Evolutionary conservation across 2,329 filamentous ascomycete genomes (phyloP), one percentile per base, ranked within the genome.

Genomic region (Samsoniella hepiali): DNA sequence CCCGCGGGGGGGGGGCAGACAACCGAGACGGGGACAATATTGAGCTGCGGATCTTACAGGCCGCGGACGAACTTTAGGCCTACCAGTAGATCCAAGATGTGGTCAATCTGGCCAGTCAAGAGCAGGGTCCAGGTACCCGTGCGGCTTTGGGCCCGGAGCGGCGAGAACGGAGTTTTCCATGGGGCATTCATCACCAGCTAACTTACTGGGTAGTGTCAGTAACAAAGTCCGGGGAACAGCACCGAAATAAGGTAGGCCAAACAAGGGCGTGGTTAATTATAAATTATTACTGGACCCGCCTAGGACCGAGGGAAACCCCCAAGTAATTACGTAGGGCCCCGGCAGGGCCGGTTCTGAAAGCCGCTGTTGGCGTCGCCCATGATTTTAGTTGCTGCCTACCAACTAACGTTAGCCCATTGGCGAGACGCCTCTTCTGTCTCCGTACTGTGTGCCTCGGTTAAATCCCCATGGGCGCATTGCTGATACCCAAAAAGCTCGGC

Each of bases 391-490:
- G 15, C 17, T 45, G n/a, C 42, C 15, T 44, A 44, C 51, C 32
- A 54, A 54, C 51, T 34, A 42, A 11, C 5, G 42, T 31, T 11
- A 3, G 36, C 13, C 22, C 36, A 55, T 55, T 40, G 36, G 36
- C 53, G 36, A 29, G 40, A 42, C 36, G 34, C 11, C 27, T 22
- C 53, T 40, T n/a, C 22, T 13, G 40, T 55, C 36, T 31, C 36
- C 38, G 22, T 49, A 32, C 31, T 13, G 31, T 15, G 54, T 45
- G 55, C 55, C 55, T 57, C 55, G 55, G 55, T 22, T 57, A 57
- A 44, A 34, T 34, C 2, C 11, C 22, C 7, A 54, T 15, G 31
- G 34, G 40, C 31, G n/a, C 47, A 31, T 50, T 60, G 32, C 36
- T 29, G 3, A 40, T 22, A 6, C 53, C 32, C 17, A 29, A 31